Base-by-base conservation (phyloP, 2,329 filamentous ascomycete genomes). In the Exophiala xenobiotica region DNA sequence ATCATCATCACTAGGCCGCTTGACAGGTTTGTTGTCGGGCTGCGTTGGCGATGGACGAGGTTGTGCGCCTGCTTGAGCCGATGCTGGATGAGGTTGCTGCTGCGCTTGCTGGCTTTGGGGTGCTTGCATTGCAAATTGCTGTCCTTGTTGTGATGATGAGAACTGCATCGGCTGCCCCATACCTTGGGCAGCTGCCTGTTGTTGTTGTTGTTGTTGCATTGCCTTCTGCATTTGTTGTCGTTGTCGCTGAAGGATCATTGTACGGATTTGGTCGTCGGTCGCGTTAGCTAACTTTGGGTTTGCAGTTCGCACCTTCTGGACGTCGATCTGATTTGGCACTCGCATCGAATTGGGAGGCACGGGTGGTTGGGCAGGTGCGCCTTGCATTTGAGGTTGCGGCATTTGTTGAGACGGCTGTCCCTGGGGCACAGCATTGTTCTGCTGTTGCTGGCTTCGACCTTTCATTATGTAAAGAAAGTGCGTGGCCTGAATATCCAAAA, bases 1-100 rank as follows among this genome's bases (percentile, higher is more conserved):
- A 59, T 79, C 76, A 57, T 79, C 75, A 48, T 66, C 68, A 48
- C 63, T 69, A 3, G 70, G 61, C 53, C 76, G 67, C 61, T 74
- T 75, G 19, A 72, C 50, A 26, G 61, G 71, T 56, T 77, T 77
- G 51, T 70, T 72, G 11, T 67, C 58, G n/a, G 64, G 51, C 46
- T 66, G 64, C 16, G 12, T 16, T 20, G 49, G 45, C 6, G 42
- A 39, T 29, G 37, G 53, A 4, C 56, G 58, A 45, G 49, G 22
- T 23, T 56, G 56, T 38, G 35, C 47, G 45, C 42, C 20, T 38
- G 42, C 47, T 55, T 56, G 39, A 23, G 11, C 49, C 24, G 53
- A 54, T 27, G 51, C 40, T 37, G 51, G 49, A 24, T 51, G 39
- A 45, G 29, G 16, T 31, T 53, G 49, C 39, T 54, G 49, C 16